Base-by-base conservation (phyloP, 495 filamentous ascomycete species). In the Haplographium delicatum region DNA sequence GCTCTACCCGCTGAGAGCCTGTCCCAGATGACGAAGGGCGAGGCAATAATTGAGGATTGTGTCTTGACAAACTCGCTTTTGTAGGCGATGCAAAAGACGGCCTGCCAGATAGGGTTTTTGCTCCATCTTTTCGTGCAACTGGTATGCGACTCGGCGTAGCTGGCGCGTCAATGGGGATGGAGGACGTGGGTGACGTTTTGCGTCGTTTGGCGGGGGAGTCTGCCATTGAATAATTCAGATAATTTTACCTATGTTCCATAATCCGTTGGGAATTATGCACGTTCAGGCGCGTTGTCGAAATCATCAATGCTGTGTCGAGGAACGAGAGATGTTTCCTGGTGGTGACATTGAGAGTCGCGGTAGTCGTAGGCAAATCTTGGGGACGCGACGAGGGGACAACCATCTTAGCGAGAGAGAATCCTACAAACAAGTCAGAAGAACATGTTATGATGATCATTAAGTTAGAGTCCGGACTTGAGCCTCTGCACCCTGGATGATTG, bases 61-160 rank as follows among this genome's bases (percentile, higher is more conserved):
- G 76, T 59, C 78, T 76, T 54, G 82, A 76, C 15, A 86, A 61
- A 56, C 78, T 85, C 4, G 81, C 73, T 55, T 74, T 77, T 0
- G 81, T 86, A 3, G 83, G 84, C 3, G 82, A 84, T 35, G 78
- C 76, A 59, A 81, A 86, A 0, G 83, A 85, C 0, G 76, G 74
- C 4, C 75, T 75, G 15, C 54, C 11, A n/a, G 53, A 45, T 6
- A 33, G 22, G 18, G 50, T 44, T 31, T 50, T 43, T 20, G 50
- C 34, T 13, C 19, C 49, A 49, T 55, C 33, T 25, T 45, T 47
- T 7, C 40, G 48, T 9, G 18, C 41, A 25, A 54, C 41, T 15
- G 55, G 34, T 68, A 60, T 33, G 53, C 62, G 39, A 46, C 57
- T 56, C 40, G 56, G 56, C 2, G 53, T 57, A 30, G 35, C 39